Percentiles rank a stretch among this genome's conserved stretches.
Evolutionary conservation across 352 stramenopile species (phyloP).

Genomic region (Phytophthora niederhauseri): DNA sequence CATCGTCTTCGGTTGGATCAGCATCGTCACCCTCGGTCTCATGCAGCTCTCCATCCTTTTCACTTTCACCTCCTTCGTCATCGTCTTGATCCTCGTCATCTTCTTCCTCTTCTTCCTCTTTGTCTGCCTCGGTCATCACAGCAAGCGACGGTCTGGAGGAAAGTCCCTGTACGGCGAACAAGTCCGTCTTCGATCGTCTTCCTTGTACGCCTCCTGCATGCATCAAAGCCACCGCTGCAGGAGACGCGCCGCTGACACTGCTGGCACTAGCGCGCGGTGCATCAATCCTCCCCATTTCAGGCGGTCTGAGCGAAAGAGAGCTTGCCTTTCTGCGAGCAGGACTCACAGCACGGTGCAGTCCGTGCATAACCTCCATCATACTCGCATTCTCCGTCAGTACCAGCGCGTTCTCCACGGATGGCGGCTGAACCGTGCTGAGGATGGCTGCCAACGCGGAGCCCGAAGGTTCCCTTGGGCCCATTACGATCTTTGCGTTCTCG

Average conservation of each 20-base stretch:
- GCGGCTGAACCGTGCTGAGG: constrained; percentile 50
- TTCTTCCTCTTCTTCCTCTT: constrained; percentile 24
- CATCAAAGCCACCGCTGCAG: background rate
- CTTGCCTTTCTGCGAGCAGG: constrained; percentile 24
- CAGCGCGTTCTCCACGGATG: constrained; percentile 53
- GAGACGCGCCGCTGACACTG: background rate
- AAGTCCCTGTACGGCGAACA: constrained; percentile 10
- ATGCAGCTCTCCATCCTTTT: background rate
- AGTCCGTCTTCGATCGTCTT: constrained; percentile 11
- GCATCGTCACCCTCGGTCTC: background rate
- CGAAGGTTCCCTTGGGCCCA: constrained; percentile 57
- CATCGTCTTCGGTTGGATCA: constrained; percentile 5
- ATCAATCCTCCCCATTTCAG: constrained; percentile 17
- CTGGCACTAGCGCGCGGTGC: background rate
- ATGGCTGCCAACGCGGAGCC: constrained; percentile 56
- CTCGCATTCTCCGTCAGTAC: constrained; percentile 48
- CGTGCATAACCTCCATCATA: constrained; percentile 46
- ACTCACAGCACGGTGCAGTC: constrained; percentile 33
- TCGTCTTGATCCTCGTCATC: constrained; percentile 13
- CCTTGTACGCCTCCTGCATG: background rate
- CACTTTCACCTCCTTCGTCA: constrained; percentile 10
- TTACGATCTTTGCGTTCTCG: constrained; percentile 58
- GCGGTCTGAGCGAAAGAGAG: constrained; percentile 12
- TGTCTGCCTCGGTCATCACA: constrained; percentile 24
- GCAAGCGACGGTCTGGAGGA: constrained; percentile 9